Percentiles rank a stretch among this genome's conserved stretches.
Conservation (phyloP, 768 basidiomycete species). For the Amylocystis lapponica region DNA sequence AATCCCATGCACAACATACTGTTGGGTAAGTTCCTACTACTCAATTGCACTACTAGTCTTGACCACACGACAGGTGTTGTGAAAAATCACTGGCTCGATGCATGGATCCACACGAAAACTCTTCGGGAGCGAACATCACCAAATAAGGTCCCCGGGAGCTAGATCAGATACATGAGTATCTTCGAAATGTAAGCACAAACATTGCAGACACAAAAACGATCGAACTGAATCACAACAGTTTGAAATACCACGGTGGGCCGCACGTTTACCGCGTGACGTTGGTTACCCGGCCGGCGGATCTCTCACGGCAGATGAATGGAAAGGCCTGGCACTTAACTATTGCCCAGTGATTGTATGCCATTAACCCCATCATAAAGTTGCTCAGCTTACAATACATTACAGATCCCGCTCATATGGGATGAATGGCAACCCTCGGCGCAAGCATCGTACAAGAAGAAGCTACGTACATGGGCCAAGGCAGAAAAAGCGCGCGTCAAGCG, state of each 20-base stretch:
- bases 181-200: slow-evolving; percentile 9
- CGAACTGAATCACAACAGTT: slow-evolving; percentile 6
- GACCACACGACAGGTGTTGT: slow-evolving; percentile 4
- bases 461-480: background rate
- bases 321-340: slow-evolving; percentile 11
- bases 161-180: slow-evolving; percentile 17
- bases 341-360: slow-evolving; percentile 15
- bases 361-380: too few species aligned
- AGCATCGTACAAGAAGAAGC: background rate
- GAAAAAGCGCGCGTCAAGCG: background rate
- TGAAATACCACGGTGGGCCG: slow-evolving; percentile 19
- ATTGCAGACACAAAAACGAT: too few species aligned
- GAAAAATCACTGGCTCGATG: slow-evolving; percentile 9
- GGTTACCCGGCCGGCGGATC: slow-evolving; percentile 21
- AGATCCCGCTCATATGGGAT: too few species aligned
- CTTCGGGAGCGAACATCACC: slow-evolving; percentile 3
- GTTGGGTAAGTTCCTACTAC: slow-evolving; percentile 11
- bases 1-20: slow-evolving; percentile 29
- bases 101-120: slow-evolving; percentile 3
- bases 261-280: slow-evolving; percentile 12
- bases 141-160: slow-evolving; percentile 14
- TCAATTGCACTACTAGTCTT: background rate
- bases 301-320: slow-evolving; percentile 22
- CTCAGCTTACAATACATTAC: too few species aligned
- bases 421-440: too few species aligned